Evolutionary conservation across 2,329 filamentous ascomycete genomes (phyloP).

Genomic region (Pyrenophora tritici-repentis): DNA sequence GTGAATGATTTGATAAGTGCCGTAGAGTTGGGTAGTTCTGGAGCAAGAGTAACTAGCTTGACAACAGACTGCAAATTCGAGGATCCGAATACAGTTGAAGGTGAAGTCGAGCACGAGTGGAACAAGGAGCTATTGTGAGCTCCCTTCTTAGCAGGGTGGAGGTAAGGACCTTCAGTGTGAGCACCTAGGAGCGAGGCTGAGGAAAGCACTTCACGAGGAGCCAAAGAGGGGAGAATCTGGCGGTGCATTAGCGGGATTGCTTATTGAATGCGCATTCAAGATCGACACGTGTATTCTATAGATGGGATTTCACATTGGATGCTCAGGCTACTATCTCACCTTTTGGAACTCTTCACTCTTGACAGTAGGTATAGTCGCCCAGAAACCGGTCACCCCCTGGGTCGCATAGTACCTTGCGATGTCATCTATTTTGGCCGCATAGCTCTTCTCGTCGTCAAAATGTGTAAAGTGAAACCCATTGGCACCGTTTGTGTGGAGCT

Average conservation of each 20-base stretch:
- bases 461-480: slow-evolving; percentile 61
- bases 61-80: slow-evolving; percentile 48
- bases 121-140: slow-evolving; percentile 57
- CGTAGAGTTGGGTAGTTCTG: slow-evolving; percentile 54
- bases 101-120: slow-evolving; percentile 43
- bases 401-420: slow-evolving; percentile 56
- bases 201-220: slow-evolving; percentile 48
- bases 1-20: slow-evolving; percentile 51
- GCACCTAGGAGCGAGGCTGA: slow-evolving; percentile 60
- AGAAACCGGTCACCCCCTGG: slow-evolving; percentile 60
- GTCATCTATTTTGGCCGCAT: slow-evolving; percentile 51
- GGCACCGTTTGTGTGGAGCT: slow-evolving; percentile 61
- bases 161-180: slow-evolving; percentile 63
- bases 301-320: not conserved
- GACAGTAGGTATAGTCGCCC: slow-evolving; percentile 60
- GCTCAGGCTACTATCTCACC: slow-evolving; percentile 27
- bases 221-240: slow-evolving; percentile 56
- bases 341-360: slow-evolving; percentile 53
- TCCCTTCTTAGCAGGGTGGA: slow-evolving; percentile 59
- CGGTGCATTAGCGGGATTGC: slow-evolving; percentile 8
- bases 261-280: not conserved
- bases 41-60: slow-evolving; percentile 59
- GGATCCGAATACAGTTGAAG: slow-evolving; percentile 54
- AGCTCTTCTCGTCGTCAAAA: slow-evolving; percentile 50
- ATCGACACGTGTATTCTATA: not conserved